Evolutionary conservation across 768 basidiomycete species (phyloP).

Genomic region (Termitomyces sp.): DNA sequence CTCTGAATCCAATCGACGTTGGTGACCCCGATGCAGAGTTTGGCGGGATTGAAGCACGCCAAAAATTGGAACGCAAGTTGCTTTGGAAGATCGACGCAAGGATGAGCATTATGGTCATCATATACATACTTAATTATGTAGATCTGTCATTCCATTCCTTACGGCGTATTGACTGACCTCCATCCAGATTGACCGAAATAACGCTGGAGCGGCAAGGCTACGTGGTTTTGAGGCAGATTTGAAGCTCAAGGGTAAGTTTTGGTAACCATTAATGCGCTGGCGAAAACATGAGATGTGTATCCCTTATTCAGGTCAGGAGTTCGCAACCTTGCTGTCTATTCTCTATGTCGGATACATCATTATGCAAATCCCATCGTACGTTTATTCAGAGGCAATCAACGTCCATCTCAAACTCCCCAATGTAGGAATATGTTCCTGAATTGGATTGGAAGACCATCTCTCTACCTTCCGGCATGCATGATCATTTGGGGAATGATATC

Average conservation of each 20-base stretch:
- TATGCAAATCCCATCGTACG: slow-evolving; percentile 74
- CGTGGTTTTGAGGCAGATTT: slow-evolving; percentile 67
- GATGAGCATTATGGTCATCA: slow-evolving; percentile 47
- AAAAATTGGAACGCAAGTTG: slow-evolving; percentile 33
- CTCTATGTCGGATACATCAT: slow-evolving; percentile 68
- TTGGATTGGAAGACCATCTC: slow-evolving; percentile 58
- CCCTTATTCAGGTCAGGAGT: slow-evolving; percentile 37
- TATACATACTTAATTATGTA: slow-evolving; percentile 46
- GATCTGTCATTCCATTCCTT: background rate
- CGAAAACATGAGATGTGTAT: background rate
- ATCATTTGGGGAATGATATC: slow-evolving; percentile 63
- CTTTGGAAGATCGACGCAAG: slow-evolving; percentile 49
- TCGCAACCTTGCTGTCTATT: slow-evolving; percentile 57
- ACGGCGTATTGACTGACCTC: slow-evolving; percentile 26
- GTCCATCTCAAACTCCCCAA: background rate
- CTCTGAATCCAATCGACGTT: slow-evolving; percentile 3
- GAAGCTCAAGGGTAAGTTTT: slow-evolving; percentile 40
- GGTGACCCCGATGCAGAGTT: slow-evolving; percentile 26
- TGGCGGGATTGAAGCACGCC: slow-evolving; percentile 26
- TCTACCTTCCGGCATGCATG: slow-evolving; percentile 65
- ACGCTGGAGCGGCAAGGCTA: slow-evolving; percentile 64
- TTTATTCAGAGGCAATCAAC: background rate
- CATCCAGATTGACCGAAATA: slow-evolving; percentile 66
- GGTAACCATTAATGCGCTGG: too few species aligned
- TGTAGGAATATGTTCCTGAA: slow-evolving; percentile 69